Percentiles rank a stretch among this genome's conserved stretches.
Conservation (phyloP, 73 alveolate species). For the Paramecium biaurelia region DNA sequence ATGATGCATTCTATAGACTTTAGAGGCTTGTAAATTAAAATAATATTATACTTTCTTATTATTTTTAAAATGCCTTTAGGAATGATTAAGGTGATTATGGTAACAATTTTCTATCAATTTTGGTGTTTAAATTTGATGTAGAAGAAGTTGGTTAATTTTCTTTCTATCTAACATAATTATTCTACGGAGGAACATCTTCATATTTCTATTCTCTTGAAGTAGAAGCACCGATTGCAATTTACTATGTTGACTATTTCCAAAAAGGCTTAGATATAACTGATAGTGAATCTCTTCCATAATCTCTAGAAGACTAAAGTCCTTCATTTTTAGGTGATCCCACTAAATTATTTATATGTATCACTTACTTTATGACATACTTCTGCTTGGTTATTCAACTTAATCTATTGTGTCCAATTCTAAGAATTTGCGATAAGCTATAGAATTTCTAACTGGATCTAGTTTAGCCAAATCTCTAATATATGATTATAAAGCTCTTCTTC, state of each 20-base stretch:
- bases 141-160: slow-evolving; percentile 30
- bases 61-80: slow-evolving; percentile 50
- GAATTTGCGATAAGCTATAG: slow-evolving; percentile 47
- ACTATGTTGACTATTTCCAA: slow-evolving; percentile 4
- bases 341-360: neutral
- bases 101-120: slow-evolving; percentile 58
- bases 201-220: slow-evolving; percentile 11
- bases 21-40: neutral
- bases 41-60: slow-evolving; percentile 24
- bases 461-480: slow-evolving; percentile 62
- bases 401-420: slow-evolving; percentile 54
- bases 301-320: slow-evolving; percentile 44
- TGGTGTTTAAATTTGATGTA: neutral
- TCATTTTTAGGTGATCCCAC: slow-evolving; percentile 50
- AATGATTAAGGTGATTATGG: slow-evolving; percentile 62
- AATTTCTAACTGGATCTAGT: slow-evolving; percentile 55
- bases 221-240: neutral
- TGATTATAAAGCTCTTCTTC: slow-evolving; percentile 57
- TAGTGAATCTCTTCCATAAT: slow-evolving; percentile 44
- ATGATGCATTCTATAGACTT: slow-evolving; percentile 18
- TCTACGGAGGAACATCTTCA: neutral
- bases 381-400: slow-evolving; percentile 1
- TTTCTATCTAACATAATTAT: slow-evolving; percentile 9
- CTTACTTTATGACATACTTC: slow-evolving; percentile 39
- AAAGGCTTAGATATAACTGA: slow-evolving; percentile 3